These are phyloP conservation scores for Planoprotostelium fungivorum DNA, from an alignment of 78 protist genomes.

Conservation along the genomic window DNA sequence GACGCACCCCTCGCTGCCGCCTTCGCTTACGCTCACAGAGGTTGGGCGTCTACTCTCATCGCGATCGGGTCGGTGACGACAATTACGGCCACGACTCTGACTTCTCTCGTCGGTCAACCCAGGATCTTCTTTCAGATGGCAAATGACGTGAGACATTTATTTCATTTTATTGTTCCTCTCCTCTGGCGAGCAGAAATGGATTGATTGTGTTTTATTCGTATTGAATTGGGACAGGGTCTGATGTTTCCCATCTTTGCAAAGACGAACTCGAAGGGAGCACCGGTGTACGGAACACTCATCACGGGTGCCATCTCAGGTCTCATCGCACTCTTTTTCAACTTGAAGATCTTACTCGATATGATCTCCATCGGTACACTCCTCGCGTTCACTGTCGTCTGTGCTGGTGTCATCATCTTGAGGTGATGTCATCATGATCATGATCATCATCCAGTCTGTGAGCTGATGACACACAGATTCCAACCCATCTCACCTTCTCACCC, in stretches of 20 bases:
- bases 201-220: too few species aligned
- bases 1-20: neutral
- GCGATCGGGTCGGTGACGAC: constrained; percentile 26
- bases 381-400: constrained; percentile 65
- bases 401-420: constrained; percentile 44
- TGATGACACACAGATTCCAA: neutral
- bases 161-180: neutral
- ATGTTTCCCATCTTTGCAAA: constrained; percentile 25
- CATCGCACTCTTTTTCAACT: constrained; percentile 26
- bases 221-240: too few species aligned
- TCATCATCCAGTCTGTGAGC: neutral
- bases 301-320: constrained; percentile 47
- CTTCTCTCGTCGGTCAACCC: constrained; percentile 66
- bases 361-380: constrained; percentile 58
- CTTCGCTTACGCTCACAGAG: neutral
- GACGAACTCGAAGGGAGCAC: constrained; percentile 25
- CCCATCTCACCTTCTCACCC: neutral
- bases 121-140: constrained; percentile 64
- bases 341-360: constrained; percentile 34
- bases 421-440: neutral
- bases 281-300: constrained; percentile 46
- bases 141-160: constrained; percentile 38
- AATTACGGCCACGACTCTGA: constrained; percentile 55
- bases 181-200: neutral
- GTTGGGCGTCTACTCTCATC: constrained; percentile 22